A percentile compares a stretch with the other conserved stretches of the same genome.
Conservation (phyloP, 495 filamentous ascomycete genomes). For the Tuber aestivum region DNA sequence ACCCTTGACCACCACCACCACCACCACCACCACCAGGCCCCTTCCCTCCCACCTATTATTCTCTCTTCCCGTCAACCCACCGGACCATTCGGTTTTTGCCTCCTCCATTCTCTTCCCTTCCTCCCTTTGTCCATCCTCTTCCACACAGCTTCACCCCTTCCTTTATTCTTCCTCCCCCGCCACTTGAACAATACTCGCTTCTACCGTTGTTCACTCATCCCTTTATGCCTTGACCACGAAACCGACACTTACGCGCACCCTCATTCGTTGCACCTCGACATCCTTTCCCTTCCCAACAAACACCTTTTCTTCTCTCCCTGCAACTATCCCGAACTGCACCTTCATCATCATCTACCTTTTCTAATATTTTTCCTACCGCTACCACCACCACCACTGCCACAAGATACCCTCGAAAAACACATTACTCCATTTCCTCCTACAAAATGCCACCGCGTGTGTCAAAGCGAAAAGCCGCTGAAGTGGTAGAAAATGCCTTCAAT, state of each 20-base stretch:
- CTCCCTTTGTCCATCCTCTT: conserved; percentile 15
- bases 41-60: conserved; percentile 24
- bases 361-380: conserved; percentile 8
- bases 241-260: conserved; percentile 18
- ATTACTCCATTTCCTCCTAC: conserved; percentile 3
- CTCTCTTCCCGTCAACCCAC: conserved; percentile 14
- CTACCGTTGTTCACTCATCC: conserved; percentile 15
- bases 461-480: conserved; percentile 39
- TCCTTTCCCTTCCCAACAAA: conserved; percentile 26
- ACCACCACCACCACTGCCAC: conserved; percentile 5
- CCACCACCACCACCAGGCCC: background rate
- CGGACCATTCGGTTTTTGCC: conserved; percentile 23
- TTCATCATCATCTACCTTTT: conserved; percentile 5
- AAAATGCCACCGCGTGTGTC: conserved; percentile 36
- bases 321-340: conserved; percentile 14
- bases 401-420: conserved; percentile 2
- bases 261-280: conserved; percentile 10
- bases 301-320: conserved; percentile 11
- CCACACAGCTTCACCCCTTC: conserved; percentile 15
- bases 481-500: conserved; percentile 23
- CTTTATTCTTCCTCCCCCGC: conserved; percentile 10
- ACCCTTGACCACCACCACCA: background rate
- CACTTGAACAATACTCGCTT: conserved; percentile 10
- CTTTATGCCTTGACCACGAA: conserved; percentile 24
- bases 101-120: conserved; percentile 28